phyloP scores from a whole-genome alignment of 2,329 filamentous ascomycete genomes.

The Didymella arachidicola region DNA sequence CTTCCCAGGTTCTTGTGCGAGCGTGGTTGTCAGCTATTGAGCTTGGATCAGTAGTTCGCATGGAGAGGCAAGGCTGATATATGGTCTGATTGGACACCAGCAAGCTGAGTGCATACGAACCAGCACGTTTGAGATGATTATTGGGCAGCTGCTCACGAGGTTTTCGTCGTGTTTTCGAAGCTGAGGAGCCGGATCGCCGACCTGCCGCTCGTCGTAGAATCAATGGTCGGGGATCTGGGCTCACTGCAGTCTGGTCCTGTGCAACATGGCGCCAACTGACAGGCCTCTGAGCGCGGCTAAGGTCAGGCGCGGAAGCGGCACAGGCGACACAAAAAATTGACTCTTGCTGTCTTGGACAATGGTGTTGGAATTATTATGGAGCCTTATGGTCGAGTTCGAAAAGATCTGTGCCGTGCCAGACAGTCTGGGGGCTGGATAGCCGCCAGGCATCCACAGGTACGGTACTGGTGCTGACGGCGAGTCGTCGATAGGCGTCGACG shows the following conservation, averaged over 20 bases:
- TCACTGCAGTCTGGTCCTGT: constrained; percentile 8
- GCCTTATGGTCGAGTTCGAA: not conserved
- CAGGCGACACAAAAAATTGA: constrained; percentile 8
- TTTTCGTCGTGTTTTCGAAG: constrained; percentile 12
- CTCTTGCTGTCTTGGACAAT: not conserved
- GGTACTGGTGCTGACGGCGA: constrained; percentile 15
- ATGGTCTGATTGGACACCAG: constrained; percentile 15
- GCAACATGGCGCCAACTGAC: constrained; percentile 18
- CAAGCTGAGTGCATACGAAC: not conserved
- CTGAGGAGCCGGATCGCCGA: constrained; percentile 11
- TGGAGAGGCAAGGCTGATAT: constrained; percentile 17
- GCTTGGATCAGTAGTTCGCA: constrained; percentile 21
- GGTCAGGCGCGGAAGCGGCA: constrained; percentile 17
- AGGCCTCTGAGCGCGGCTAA: constrained; percentile 18
- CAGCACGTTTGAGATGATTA: constrained; percentile 1
- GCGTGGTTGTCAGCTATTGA: constrained; percentile 13
- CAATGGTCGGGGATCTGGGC: constrained; percentile 9
- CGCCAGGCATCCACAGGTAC: constrained; percentile 7
- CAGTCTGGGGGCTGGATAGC: not conserved
- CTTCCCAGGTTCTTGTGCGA: not conserved
- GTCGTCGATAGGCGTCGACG: constrained; percentile 1
- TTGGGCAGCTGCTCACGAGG: constrained; percentile 5
- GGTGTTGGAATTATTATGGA: not conserved
- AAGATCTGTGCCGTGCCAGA: not conserved
- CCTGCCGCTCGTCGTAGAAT: constrained; percentile 16